Conservation (phyloP, 2,329 filamentous ascomycete genomes). For the Thermothelomyces thermophilus region DNA sequence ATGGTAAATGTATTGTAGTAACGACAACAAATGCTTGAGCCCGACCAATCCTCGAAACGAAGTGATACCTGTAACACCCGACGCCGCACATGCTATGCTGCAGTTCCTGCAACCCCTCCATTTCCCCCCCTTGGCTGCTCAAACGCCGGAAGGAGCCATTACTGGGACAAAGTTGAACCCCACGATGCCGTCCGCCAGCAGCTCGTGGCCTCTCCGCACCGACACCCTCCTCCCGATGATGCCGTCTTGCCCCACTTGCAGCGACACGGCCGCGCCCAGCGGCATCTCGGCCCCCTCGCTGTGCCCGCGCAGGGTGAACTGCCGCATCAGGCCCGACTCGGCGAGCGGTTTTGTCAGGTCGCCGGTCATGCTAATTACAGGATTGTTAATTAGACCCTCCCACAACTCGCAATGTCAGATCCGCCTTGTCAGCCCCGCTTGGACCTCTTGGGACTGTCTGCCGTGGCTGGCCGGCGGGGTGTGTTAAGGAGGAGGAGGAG, state of each 20-base stretch:
- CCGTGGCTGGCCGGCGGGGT: too few relatives aligned
- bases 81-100: too few relatives aligned
- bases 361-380: constrained; percentile 16
- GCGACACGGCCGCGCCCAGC: constrained; percentile 14
- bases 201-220: constrained; percentile 13
- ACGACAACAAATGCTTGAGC: too few relatives aligned
- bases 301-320: constrained; percentile 18
- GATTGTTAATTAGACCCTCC: too few relatives aligned
- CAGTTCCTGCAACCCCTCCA: too few relatives aligned
- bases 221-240: constrained; percentile 27
- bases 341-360: constrained; percentile 21
- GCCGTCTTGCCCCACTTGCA: constrained; percentile 22
- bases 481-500: too few relatives aligned
- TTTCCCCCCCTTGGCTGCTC: too few relatives aligned
- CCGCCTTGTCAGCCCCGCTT: not conserved
- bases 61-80: too few relatives aligned
- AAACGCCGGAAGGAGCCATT: too few relatives aligned
- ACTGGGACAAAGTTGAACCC: constrained; percentile 21
- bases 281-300: constrained; percentile 11
- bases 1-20: too few relatives aligned
- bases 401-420: not conserved
- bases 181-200: constrained; percentile 25
- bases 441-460: too few relatives aligned
- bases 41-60: too few relatives aligned
- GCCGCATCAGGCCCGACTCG: constrained; percentile 22